Evolutionary conservation across 345 rosid species (phyloP).

Genomic region (Dipteronia sinensis): DNA sequence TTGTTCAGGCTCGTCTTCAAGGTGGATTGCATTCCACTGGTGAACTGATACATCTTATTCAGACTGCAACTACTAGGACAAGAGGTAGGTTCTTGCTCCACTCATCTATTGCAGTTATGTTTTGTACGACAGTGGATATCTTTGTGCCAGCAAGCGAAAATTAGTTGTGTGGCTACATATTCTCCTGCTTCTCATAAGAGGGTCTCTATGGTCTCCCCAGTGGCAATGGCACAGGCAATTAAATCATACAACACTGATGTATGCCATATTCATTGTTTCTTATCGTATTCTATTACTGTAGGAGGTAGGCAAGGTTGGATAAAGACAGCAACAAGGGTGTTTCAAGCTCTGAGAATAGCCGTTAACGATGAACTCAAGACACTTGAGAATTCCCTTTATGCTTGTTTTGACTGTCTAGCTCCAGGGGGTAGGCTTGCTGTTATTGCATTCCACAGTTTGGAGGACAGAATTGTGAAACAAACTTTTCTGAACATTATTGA

Average conservation of each 20-base stretch:
- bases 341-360: constrained; percentile 89
- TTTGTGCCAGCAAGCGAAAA: not conserved
- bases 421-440: constrained; percentile 94
- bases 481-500: constrained; percentile 75
- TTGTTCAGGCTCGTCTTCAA: constrained; percentile 59
- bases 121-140: not conserved
- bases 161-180: not conserved
- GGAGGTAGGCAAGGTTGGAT: constrained; percentile 97
- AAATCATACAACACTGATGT: constrained; percentile 2
- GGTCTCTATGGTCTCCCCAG: not conserved
- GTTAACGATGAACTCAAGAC: constrained; percentile 91
- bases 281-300: constrained; percentile 26
- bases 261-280: not conserved
- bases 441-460: constrained; percentile 93
- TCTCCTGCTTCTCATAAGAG: not conserved
- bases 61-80: constrained; percentile 37
- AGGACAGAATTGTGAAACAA: constrained; percentile 90
- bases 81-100: constrained; percentile 45
- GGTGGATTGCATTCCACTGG: constrained; percentile 90
- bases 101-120: not conserved
- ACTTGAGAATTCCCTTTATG: constrained; percentile 63
- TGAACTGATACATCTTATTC: constrained; percentile 71
- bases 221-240: not conserved
- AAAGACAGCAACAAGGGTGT: constrained; percentile 93
- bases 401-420: constrained; percentile 74